Conservation (phyloP, 495 filamentous ascomycete species). For the Patellaria atrata region DNA sequence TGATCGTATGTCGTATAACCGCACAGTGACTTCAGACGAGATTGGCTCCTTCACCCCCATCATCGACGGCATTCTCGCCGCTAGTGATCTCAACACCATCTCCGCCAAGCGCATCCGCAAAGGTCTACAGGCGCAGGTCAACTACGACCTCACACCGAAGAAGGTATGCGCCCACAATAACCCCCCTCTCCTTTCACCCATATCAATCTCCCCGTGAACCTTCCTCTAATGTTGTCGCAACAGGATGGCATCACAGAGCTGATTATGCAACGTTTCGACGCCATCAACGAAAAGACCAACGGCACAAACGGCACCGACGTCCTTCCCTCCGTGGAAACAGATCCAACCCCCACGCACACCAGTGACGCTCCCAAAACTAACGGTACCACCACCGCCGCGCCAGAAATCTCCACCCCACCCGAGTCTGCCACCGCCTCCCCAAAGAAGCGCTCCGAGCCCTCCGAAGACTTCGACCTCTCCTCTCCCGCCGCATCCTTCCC, state of each 20-base stretch:
- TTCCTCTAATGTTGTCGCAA: background rate
- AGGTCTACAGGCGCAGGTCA: constrained; percentile 58
- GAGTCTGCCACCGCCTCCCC: constrained; percentile 11
- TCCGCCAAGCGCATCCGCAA: constrained; percentile 87
- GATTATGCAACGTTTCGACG: constrained; percentile 85
- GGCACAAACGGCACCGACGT: too few relatives aligned
- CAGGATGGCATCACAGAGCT: constrained; percentile 68
- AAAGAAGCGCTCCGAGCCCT: constrained; percentile 23
- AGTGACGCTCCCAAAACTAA: constrained; percentile 33
- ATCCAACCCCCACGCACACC: constrained; percentile 17
- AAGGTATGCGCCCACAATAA: constrained; percentile 45
- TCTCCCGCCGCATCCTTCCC: constrained; percentile 33
- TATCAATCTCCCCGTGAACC: constrained; percentile 1
- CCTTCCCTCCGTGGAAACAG: constrained; percentile 19
- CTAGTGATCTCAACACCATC: constrained; percentile 74
- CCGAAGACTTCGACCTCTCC: constrained; percentile 31
- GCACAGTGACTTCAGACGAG: constrained; percentile 54
- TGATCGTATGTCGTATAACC: too few relatives aligned
- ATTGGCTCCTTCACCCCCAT: constrained; percentile 59
- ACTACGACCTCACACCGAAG: constrained; percentile 69
- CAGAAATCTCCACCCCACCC: constrained; percentile 9
- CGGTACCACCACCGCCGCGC: constrained; percentile 20
- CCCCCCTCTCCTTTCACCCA: constrained; percentile 1
- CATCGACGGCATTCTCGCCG: constrained; percentile 79
- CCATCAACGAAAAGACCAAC: constrained; percentile 43